Evolutionary conservation across 2,329 filamentous ascomycete species (phyloP).

Genomic region (Lecanoromycetidae sp.): DNA sequence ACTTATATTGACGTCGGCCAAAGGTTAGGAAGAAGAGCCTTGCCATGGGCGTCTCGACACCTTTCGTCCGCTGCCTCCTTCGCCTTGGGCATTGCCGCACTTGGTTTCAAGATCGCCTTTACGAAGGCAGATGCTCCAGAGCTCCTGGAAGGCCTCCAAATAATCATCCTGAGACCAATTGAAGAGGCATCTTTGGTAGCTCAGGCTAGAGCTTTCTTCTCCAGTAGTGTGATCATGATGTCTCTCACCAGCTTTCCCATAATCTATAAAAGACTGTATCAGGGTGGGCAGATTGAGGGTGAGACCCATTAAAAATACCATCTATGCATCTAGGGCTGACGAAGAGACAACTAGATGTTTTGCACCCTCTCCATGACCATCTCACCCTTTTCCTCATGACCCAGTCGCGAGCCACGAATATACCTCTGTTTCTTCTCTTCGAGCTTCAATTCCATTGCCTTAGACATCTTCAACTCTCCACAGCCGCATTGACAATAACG

Average conservation of each 20-base stretch:
- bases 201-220: slow-evolving; percentile 41
- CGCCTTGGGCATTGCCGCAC: slow-evolving; percentile 42
- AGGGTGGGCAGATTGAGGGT: neutral
- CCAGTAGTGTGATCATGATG: slow-evolving; percentile 30
- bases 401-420: slow-evolving; percentile 73
- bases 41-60: slow-evolving; percentile 23
- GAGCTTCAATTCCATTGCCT: slow-evolving; percentile 48
- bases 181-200: slow-evolving; percentile 34
- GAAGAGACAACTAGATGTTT: slow-evolving; percentile 19
- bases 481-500: slow-evolving; percentile 51
- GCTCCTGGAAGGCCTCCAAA: slow-evolving; percentile 40
- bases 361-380: slow-evolving; percentile 48
- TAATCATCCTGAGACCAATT: slow-evolving; percentile 30
- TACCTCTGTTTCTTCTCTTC: slow-evolving; percentile 72
- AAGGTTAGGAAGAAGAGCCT: slow-evolving; percentile 30
- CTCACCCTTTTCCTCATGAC: slow-evolving; percentile 71
- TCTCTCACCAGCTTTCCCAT: slow-evolving; percentile 19
- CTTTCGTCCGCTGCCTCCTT: slow-evolving; percentile 28
- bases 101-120: slow-evolving; percentile 83
- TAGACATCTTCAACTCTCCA: slow-evolving; percentile 27
- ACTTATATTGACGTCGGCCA: slow-evolving; percentile 54
- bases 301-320: neutral
- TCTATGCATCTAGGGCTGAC: neutral
- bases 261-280: neutral
- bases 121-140: slow-evolving; percentile 81